A percentile compares a stretch with the other conserved stretches of the same genome.
These are phyloP conservation scores for Saturnispora serradocipensis DNA, from an alignment of 805 yeast species.

Conservation along the genomic window DNA sequence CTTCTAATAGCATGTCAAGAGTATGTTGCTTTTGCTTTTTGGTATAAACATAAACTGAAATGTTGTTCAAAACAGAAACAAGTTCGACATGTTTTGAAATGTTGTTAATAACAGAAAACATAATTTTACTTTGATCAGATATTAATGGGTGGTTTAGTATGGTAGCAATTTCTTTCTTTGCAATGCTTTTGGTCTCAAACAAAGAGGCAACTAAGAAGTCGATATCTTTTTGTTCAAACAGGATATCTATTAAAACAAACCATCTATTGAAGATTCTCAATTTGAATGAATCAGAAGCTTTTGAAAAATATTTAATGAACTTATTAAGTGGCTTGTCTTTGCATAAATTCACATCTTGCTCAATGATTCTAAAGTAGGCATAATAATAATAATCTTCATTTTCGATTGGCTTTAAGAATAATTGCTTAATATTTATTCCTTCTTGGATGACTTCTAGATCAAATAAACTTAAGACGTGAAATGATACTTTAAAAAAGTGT, in stretches of 20 bases:
- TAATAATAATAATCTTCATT: constrained; percentile 15
- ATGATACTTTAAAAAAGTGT: constrained; percentile 37
- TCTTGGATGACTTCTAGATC: constrained; percentile 25
- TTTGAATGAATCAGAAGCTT: constrained; percentile 12
- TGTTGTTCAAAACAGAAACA: constrained; percentile 9
- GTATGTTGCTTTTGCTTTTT: constrained; percentile 29
- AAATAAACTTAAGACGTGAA: constrained; percentile 39
- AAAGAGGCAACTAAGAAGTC: constrained; percentile 24
- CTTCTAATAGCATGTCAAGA: constrained; percentile 16
- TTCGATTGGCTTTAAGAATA: background rate
- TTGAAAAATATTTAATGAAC: constrained; percentile 23
- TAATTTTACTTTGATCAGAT: constrained; percentile 40
- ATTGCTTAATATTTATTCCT: background rate
- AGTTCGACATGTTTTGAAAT: background rate
- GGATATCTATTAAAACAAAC: constrained; percentile 40
- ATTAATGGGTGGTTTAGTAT: constrained; percentile 31
- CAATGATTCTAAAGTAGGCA: constrained; percentile 36
- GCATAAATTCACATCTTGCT: constrained; percentile 23
- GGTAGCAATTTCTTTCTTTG: constrained; percentile 11
- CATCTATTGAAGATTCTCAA: constrained; percentile 39
- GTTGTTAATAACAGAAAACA: constrained; percentile 17
- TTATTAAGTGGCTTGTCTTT: constrained; percentile 10
- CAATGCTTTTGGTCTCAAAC: constrained; percentile 17
- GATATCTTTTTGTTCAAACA: constrained; percentile 26
- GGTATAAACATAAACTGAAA: constrained; percentile 44